Conservation (phyloP, 2,329 filamentous ascomycete genomes). For the Trichoderma gracile region DNA sequence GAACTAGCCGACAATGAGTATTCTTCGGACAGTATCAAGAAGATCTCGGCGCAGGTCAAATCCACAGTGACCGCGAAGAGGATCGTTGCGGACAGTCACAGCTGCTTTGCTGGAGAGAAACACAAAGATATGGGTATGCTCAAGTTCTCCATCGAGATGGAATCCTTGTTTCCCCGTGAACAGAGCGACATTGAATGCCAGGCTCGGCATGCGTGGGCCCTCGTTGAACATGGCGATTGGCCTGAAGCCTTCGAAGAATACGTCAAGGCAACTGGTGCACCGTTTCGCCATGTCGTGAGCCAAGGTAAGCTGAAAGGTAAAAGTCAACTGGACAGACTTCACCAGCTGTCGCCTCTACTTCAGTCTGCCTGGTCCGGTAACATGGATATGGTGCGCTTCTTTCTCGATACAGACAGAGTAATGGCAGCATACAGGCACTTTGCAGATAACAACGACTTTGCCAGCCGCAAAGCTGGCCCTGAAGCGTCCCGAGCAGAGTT, state of each 20-base stretch:
- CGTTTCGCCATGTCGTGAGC: background rate
- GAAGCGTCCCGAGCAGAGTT: slow-evolving; percentile 2
- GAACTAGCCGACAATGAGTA: background rate
- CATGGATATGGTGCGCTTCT: background rate
- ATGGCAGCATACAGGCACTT: slow-evolving; percentile 10
- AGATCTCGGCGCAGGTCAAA: background rate
- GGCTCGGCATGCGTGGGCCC: background rate
- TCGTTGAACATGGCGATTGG: slow-evolving; percentile 4
- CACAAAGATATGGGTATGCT: background rate
- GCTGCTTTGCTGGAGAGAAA: background rate
- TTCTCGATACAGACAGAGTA: background rate
- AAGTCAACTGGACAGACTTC: background rate
- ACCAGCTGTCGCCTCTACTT: slow-evolving; percentile 1
- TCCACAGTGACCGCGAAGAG: background rate
- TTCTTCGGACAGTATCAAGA: background rate
- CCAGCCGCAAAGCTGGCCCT: background rate
- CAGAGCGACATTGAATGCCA: background rate
- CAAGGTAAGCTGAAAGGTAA: background rate
- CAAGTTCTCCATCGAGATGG: background rate
- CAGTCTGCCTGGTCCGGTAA: slow-evolving; percentile 7
- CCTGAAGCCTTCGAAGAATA: background rate
- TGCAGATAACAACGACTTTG: background rate
- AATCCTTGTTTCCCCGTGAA: background rate
- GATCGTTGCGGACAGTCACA: background rate
- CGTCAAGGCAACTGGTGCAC: slow-evolving; percentile 3